Evolutionary conservation across 2,329 filamentous ascomycete genomes (phyloP), one percentile per base, ranked within the genome.

Genomic region (Scedosporium dehoogii): DNA sequence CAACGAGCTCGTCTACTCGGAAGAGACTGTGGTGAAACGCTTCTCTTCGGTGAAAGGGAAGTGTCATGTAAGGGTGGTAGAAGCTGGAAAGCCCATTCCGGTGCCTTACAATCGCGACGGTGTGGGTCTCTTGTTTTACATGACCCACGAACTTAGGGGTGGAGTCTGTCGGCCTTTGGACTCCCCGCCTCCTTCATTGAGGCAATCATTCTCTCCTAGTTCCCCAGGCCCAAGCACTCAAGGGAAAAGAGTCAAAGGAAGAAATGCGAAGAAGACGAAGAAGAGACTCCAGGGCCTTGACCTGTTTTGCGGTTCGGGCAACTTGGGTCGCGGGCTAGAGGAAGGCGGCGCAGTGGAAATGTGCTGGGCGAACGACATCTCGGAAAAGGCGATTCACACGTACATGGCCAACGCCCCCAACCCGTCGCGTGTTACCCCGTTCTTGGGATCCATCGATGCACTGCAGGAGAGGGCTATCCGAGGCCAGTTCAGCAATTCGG

Each of bases 231-330:
- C 33, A 3, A 38, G 3, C 10, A 2, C 33, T 12, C 33, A 12
- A 38, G 33, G 10, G 33, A 38, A 38, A 38, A 2, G 33, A 38
- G 33, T 12, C 10, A 38, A 38, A 38, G 10, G 9, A 6, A 38
- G 33, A 38, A 38, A 38, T 3, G 9, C 12, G 9, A 29, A 23
- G 18, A 44, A 48, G 21, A 48, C 6, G n/a, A 21, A 38, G 33
- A 25, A 69, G 18, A 78, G 77, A 63, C 75, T 90, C 7, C 76
- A 75, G 4, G 88, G 86, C 0, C 73, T 93, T 3, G 89, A 91
- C 65, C 75, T 94, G 0, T 96, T 91, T 68, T 91, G 87, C 66
- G 91, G 91, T 0, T 87, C 88, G 18, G 90, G 91, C 0, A 91
- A 87, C 60, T 85, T 94, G 60, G 90, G 90, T 4, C 80, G 88